phyloP scores from a whole-genome alignment of 148 eudicot species.

The Silene conica region DNA sequence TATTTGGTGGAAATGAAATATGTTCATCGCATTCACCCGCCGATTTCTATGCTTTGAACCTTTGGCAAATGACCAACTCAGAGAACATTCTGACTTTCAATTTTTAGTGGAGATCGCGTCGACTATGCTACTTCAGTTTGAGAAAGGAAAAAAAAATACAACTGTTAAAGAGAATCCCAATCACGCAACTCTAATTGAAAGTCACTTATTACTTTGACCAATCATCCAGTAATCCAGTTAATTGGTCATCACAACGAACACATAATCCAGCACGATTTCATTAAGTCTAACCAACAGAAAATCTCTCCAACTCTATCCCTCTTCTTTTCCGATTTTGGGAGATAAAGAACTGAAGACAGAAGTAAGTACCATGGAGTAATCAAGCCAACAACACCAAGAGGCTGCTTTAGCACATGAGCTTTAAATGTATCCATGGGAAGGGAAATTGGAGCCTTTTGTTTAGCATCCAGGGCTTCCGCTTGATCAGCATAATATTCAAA shows the following conservation, averaged over 20 bases:
- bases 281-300: background rate
- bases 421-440: conserved; percentile 88
- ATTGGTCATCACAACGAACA: background rate
- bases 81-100: background rate
- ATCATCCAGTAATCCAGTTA: background rate
- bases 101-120: background rate
- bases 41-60: background rate
- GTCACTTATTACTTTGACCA: conserved; percentile 1
- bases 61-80: background rate
- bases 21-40: background rate
- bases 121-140: background rate
- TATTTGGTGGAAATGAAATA: background rate
- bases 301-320: background rate
- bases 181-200: background rate
- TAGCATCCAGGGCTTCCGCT: conserved; percentile 89
- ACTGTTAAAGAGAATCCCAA: background rate
- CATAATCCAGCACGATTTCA: background rate
- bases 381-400: conserved; percentile 91
- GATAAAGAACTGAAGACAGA: background rate
- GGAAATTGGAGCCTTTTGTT: conserved; percentile 72
- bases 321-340: background rate
- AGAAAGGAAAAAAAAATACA: background rate
- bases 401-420: conserved; percentile 74
- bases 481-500: conserved; percentile 91
- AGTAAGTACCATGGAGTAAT: conserved; percentile 87